phyloP scores from a whole-genome alignment of 192 early-diverging fungal species.

The Mortierella alpina region DNA sequence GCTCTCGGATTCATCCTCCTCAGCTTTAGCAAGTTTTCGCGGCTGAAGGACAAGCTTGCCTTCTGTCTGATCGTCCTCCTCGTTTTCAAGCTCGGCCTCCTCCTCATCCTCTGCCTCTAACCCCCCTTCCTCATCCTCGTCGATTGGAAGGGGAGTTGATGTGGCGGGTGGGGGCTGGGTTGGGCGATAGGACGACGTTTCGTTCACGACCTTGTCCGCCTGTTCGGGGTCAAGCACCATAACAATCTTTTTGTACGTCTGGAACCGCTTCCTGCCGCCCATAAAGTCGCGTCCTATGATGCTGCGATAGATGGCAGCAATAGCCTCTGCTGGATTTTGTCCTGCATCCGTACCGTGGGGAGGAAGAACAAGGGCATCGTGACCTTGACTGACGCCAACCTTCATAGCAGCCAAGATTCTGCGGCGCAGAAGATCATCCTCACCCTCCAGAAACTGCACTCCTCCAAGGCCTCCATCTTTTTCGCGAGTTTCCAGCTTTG shows the following conservation, averaged over 20 bases:
- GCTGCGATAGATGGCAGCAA: slow-evolving; percentile 47
- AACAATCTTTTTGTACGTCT: slow-evolving; percentile 53
- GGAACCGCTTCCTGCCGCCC: slow-evolving; percentile 52
- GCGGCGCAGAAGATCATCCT: slow-evolving; percentile 40
- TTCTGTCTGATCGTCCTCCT: neutral
- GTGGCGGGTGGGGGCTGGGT: slow-evolving; percentile 5
- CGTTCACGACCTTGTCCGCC: slow-evolving; percentile 43
- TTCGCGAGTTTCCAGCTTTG: slow-evolving; percentile 41
- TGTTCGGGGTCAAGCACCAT: slow-evolving; percentile 51
- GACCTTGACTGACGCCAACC: slow-evolving; percentile 50
- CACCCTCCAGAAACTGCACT: slow-evolving; percentile 50
- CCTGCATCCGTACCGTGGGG: slow-evolving; percentile 45
- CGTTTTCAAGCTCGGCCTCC: neutral
- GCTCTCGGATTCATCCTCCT: neutral
- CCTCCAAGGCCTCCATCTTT: slow-evolving; percentile 50
- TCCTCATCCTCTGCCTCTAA: neutral
- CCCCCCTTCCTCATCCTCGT: neutral
- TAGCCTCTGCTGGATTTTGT: slow-evolving; percentile 45
- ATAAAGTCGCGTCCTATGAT: slow-evolving; percentile 50
- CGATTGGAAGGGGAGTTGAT: slow-evolving; percentile 25
- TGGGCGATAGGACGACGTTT: slow-evolving; percentile 44
- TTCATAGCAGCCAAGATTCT: slow-evolving; percentile 48
- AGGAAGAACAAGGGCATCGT: slow-evolving; percentile 51
- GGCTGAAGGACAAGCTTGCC: neutral
- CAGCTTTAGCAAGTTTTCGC: neutral